Evolutionary conservation across 1,284 basidiomycete genomes (phyloP), one percentile per base, ranked within the genome.

Genomic region (Sutorius eximius): DNA sequence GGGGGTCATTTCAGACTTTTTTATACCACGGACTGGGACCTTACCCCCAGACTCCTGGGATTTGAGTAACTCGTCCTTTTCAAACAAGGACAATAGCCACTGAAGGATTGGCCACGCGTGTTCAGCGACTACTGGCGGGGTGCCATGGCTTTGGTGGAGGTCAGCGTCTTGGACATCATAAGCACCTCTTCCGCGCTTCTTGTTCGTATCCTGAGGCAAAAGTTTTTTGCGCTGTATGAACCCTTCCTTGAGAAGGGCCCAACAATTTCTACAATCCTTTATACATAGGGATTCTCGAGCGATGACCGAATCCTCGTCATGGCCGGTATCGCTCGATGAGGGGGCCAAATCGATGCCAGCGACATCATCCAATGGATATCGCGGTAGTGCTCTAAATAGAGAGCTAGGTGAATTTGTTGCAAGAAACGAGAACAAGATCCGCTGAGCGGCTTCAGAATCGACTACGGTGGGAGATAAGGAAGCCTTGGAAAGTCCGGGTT

Each of bases 81-180:
- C 86, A 57, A 88, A 86, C 16, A 88, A 57, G 22, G 69, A 62
- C n/a, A 90, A 45, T 3, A 89, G 61, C 83, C 85, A 89, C 24
- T 82, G 78, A 20, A 90, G 73, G 20, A 85, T 66, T 30, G 78
- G 76, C 87, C 87, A 90, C 11, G 86, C 81, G 59, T 82, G 71
- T 50, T 79, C 75, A 29, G 80, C 81, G 29, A 89, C 76, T 30
- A 77, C 63, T 36, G 68, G 63, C 36, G 70, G 71, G 3, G 72
- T 67, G 11, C 40, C 63, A 38, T 49, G 62, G 15, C 53, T 66
- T 37, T 68, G 61, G 22, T 64, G 68, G 30, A 70, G 67, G 38
- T 46, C 56, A 5, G 63, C 59, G 1, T 68, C 61, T 33, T 63
- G 62, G 34, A 66, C 57, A 47, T 66, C 62, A 41, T 49, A 54